Evolutionary conservation across 345 rosid genomes (phyloP).

Genomic region (Bretschneidera sinensis): DNA sequence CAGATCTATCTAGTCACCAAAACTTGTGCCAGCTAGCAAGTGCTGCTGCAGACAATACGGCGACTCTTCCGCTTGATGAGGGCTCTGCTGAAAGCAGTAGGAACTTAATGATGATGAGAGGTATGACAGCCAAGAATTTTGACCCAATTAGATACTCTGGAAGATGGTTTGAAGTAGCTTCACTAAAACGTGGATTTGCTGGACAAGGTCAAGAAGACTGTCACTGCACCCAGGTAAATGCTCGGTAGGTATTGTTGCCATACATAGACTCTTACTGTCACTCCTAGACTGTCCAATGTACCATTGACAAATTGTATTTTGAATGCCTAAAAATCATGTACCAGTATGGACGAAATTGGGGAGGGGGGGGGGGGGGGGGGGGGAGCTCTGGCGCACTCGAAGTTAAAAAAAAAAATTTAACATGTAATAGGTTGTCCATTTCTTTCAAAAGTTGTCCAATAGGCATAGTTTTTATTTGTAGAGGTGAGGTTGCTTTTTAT

Average conservation of each 20-base stretch:
- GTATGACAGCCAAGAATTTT: slow-evolving; percentile 82
- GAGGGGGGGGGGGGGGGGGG: too few species aligned
- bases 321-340: too few species aligned
- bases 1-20: slow-evolving; percentile 32
- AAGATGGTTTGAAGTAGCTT: slow-evolving; percentile 98
- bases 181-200: slow-evolving; percentile 90
- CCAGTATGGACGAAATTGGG: too few species aligned
- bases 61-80: slow-evolving; percentile 54
- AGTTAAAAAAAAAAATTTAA: too few species aligned
- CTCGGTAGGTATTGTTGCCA: background rate
- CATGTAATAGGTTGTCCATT: too few species aligned
- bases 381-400: too few species aligned
- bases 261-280: background rate
- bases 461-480: too few species aligned
- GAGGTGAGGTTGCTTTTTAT: too few species aligned
- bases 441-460: too few species aligned
- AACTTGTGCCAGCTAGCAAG: slow-evolving; percentile 60
- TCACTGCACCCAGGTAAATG: slow-evolving; percentile 89
- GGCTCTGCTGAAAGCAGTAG: slow-evolving; percentile 41
- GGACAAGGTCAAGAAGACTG: slow-evolving; percentile 99
- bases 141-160: slow-evolving; percentile 87
- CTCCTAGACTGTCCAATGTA: background rate
- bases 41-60: slow-evolving; percentile 43
- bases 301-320: background rate
- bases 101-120: slow-evolving; percentile 86